phyloP scores from a whole-genome alignment of 1,139 yeast species.

The Suhomyces chickasaworum region DNA sequence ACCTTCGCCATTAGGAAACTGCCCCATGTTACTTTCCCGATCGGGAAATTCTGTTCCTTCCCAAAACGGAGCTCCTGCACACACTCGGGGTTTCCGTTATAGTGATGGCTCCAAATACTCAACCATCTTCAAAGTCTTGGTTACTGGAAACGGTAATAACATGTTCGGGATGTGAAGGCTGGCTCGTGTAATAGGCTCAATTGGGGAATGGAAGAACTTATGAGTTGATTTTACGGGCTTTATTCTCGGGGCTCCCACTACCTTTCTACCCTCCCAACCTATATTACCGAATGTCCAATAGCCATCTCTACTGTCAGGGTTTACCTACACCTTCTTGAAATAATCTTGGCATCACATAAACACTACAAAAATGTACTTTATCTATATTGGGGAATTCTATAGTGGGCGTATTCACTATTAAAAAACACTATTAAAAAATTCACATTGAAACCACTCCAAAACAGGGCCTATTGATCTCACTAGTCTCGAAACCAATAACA shows the following conservation, averaged over 20 bases:
- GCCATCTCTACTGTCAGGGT: background rate
- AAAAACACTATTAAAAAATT: too few species aligned
- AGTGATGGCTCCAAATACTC: background rate
- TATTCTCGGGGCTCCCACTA: constrained; percentile 6
- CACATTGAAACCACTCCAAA: too few species aligned
- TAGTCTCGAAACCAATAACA: too few species aligned
- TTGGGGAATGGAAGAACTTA: background rate
- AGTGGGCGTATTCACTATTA: too few species aligned
- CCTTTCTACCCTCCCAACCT: too few species aligned
- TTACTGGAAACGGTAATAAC: constrained; percentile 4
- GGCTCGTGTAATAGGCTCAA: constrained; percentile 1
- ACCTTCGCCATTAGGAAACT: constrained; percentile 4
- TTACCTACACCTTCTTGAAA: background rate
- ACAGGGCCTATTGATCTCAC: too few species aligned
- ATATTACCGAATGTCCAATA: too few species aligned
- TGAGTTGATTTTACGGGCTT: background rate
- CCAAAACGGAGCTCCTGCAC: constrained; percentile 6
- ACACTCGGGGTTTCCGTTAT: background rate
- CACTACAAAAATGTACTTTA: background rate
- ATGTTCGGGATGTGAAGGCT: background rate
- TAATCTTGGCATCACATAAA: background rate
- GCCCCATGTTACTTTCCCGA: constrained; percentile 1
- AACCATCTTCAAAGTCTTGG: constrained; percentile 8
- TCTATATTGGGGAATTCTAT: background rate
- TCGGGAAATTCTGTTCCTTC: constrained; percentile 7